Evolutionary conservation across 352 stramenopile species (phyloP).

Genomic region (Phytophthora pinifolia): DNA sequence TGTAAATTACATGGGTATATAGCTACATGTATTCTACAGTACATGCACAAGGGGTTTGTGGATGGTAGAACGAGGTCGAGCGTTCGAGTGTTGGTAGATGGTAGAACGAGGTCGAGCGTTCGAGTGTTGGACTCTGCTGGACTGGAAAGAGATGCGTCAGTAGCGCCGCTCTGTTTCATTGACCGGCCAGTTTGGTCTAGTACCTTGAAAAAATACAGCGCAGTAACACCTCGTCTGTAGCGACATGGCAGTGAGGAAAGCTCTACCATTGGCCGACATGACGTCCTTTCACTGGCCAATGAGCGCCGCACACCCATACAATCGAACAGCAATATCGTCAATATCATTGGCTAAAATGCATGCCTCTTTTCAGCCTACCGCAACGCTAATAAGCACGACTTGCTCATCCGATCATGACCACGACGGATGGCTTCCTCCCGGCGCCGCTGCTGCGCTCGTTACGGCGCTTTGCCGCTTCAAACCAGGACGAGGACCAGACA

Average conservation of each 20-base stretch:
- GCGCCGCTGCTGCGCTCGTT: constrained; percentile 41
- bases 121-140: no score
- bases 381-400: no score
- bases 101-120: no score
- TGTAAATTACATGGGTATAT: no score
- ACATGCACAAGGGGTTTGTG: no score
- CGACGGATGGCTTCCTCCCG: constrained; percentile 27
- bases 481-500: constrained; percentile 13
- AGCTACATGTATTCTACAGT: no score
- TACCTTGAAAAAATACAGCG: not conserved
- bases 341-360: constrained; percentile 11
- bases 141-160: not conserved
- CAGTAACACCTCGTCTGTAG: not conserved
- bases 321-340: constrained; percentile 6
- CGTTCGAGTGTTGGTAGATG: no score
- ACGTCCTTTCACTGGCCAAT: not conserved
- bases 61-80: no score
- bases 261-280: constrained; percentile 15
- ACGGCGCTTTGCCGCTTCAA: constrained; percentile 27
- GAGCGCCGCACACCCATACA: constrained; percentile 5
- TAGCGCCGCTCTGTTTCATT: constrained; percentile 9
- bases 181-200: constrained; percentile 7
- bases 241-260: not conserved
- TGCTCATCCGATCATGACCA: constrained; percentile 1
- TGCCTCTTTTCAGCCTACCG: constrained; percentile 13